phyloP scores from a whole-genome alignment of 139 green algal species.

The Chlorella sorokiniana region DNA sequence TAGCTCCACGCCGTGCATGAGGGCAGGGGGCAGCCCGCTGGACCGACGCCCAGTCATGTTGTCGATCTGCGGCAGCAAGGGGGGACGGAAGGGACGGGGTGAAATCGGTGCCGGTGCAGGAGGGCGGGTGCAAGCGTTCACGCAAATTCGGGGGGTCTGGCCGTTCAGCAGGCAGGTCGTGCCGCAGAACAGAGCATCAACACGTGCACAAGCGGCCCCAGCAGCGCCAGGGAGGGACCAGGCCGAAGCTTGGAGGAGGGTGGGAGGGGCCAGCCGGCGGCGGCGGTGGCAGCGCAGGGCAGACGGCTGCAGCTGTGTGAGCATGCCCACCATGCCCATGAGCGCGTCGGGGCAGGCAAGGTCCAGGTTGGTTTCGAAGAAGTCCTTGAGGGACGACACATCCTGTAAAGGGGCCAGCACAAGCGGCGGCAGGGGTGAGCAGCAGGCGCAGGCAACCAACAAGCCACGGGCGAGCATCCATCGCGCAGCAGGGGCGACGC shows the following conservation, averaged over 20 bases:
- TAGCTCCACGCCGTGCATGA: conserved; percentile 11
- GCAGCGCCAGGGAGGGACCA: too few species aligned
- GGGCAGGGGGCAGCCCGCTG: conserved; percentile 32
- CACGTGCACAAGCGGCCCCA: too few species aligned
- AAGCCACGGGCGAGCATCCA: too few species aligned
- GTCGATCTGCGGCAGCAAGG: conserved; percentile 18
- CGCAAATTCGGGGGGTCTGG: too few species aligned
- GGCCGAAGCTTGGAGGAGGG: too few species aligned
- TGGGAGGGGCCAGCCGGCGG: too few species aligned
- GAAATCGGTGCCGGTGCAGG: not conserved
- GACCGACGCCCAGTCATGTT: not conserved
- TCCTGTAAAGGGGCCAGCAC: conserved; percentile 36
- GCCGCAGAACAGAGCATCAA: too few species aligned
- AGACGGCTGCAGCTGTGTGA: too few species aligned
- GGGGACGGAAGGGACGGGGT: not conserved
- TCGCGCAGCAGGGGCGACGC: too few species aligned
- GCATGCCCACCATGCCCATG: conserved; percentile 10
- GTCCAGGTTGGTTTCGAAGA: conserved; percentile 80
- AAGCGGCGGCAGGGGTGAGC: not conserved
- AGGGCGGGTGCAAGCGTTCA: too few species aligned
- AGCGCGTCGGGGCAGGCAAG: conserved; percentile 47
- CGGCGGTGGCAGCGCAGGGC: too few species aligned
- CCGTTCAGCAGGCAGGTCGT: too few species aligned
- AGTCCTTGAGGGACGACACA: conserved; percentile 67
- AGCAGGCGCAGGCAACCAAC: not conserved